Percentiles rank a stretch among this genome's conserved stretches.
These are phyloP conservation scores for Colletotrichum sublineola DNA, from an alignment of 2,329 filamentous ascomycete genomes.

Conservation along the genomic window DNA sequence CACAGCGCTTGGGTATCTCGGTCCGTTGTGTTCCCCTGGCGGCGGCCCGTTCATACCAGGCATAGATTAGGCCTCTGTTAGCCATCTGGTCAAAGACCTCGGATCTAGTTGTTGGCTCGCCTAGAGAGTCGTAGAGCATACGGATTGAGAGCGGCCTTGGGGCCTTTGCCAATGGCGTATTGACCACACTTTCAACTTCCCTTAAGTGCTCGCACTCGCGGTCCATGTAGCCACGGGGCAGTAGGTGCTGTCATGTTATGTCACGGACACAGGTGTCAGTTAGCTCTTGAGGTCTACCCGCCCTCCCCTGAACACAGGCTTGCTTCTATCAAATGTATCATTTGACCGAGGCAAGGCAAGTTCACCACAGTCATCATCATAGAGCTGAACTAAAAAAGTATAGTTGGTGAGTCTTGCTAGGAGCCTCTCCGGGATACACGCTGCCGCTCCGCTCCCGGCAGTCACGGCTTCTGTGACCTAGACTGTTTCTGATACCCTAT, in stretches of 20 bases:
- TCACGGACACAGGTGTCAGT: not conserved
- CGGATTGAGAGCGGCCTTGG: not conserved
- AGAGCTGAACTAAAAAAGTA: no score
- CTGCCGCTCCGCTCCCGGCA: not conserved
- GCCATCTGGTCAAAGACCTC: not conserved
- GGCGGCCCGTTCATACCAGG: not conserved
- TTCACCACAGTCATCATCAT: not conserved
- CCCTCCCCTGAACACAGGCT: not conserved
- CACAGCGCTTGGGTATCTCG: not conserved
- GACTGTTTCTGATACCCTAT: not conserved
- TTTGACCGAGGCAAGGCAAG: not conserved
- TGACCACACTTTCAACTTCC: not conserved
- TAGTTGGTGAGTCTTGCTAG: not conserved
- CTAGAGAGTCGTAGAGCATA: not conserved
- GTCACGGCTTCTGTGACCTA: no score
- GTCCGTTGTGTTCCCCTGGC: not conserved
- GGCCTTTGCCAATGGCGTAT: not conserved
- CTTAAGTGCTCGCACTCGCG: not conserved
- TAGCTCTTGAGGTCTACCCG: not conserved
- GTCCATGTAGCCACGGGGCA: not conserved
- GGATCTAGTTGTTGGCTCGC: not conserved
- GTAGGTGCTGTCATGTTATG: not conserved
- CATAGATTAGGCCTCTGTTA: not conserved
- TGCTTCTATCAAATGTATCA: not conserved
- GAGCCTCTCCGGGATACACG: not conserved